A percentile compares a stretch with the other conserved stretches of the same genome.
phyloP scores from a whole-genome alignment of 1,284 basidiomycete species.

The Moniliophthora roreri region DNA sequence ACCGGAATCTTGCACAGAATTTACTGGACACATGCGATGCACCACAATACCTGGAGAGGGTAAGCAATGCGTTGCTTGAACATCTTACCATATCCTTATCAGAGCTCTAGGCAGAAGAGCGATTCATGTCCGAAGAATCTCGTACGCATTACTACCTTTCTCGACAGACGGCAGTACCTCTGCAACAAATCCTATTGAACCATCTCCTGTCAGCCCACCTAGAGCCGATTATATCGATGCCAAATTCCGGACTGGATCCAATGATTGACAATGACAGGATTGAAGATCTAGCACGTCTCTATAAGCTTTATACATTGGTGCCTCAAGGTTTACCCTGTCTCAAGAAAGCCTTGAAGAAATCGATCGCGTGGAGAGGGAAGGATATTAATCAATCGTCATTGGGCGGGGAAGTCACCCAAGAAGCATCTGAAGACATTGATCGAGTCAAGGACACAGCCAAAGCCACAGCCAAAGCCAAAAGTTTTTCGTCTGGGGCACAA shows the following conservation, averaged over 20 bases:
- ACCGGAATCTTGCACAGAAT: conserved; percentile 72
- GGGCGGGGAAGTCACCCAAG: conserved; percentile 36
- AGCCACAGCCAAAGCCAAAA: conserved; percentile 46
- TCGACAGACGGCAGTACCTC: conserved; percentile 66
- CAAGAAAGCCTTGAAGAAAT: conserved; percentile 72
- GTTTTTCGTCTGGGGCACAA: conserved; percentile 42
- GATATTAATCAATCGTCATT: conserved; percentile 70
- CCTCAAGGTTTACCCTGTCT: conserved; percentile 68
- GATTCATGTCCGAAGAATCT: conserved; percentile 84
- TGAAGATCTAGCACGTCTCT: conserved; percentile 81
- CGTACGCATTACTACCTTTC: conserved; percentile 91
- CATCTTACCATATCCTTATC: conserved; percentile 13
- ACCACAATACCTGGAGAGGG: conserved; percentile 79
- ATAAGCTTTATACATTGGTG: conserved; percentile 77
- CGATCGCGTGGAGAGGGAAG: conserved; percentile 76
- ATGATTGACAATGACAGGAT: conserved; percentile 87
- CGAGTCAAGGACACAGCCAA: conserved; percentile 28
- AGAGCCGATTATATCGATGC: conserved; percentile 73
- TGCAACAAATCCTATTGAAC: conserved; percentile 78
- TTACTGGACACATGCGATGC: conserved; percentile 79
- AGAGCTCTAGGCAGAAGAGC: conserved; percentile 69
- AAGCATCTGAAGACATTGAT: conserved; percentile 19
- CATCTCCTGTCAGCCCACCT: conserved; percentile 82
- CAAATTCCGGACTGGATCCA: conserved; percentile 81
- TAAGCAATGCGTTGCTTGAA: conserved; percentile 36